Base-by-base conservation (phyloP, 768 basidiomycete genomes). In the Leucocoprinus birnbaumii region DNA sequence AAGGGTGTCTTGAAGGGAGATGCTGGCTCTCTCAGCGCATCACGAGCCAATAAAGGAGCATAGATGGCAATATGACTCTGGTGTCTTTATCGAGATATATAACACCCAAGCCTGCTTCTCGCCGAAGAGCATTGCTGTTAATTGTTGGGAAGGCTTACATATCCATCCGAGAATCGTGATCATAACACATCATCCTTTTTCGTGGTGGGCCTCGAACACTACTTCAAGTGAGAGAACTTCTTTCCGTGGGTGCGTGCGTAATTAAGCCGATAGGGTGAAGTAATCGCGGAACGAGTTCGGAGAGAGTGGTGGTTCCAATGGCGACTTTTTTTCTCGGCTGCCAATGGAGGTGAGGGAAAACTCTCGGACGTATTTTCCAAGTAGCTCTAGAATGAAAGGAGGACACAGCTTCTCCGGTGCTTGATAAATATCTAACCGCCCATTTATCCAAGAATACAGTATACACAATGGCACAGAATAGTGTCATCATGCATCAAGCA, bases 121-220 rank as follows among this genome's bases (percentile, higher is more conserved):
- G 25, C 53, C 37, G 26, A 55, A 37, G 25, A 46, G 27, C 44
- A 48, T 19, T 31, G 46, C 26, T 41, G 45, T 55, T 55, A 47
- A 47, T 48, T 55, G 46, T 55, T 31, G 40, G 37, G 37, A 55
- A 55, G 53, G 14, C 44, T 53, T 37, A 44, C 43, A 25, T 31
- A 46, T 53, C 25, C 38, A 19, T 48, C 53, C 16, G 40, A 19
- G 45, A 27, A 48, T 55, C 46, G 18, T 24, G 18, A 22, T 45
- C 31, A 53, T 37, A 31, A 31, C 31, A 31, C 31, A 5, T 31
- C 31, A 31, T 31, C 31, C 31, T 31, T 31, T 31, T 31, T 31
- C 31, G 31, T 11, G 11, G 11, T 5, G 31, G 31, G 31, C 11
- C 5, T 31, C 11, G 31, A 31, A 11, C 11, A 31, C 31, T 31